Percentiles rank a stretch among this genome's conserved stretches.
Conservation (phyloP, 129 eudicot genomes). For the Oenanthe sinensis region DNA sequence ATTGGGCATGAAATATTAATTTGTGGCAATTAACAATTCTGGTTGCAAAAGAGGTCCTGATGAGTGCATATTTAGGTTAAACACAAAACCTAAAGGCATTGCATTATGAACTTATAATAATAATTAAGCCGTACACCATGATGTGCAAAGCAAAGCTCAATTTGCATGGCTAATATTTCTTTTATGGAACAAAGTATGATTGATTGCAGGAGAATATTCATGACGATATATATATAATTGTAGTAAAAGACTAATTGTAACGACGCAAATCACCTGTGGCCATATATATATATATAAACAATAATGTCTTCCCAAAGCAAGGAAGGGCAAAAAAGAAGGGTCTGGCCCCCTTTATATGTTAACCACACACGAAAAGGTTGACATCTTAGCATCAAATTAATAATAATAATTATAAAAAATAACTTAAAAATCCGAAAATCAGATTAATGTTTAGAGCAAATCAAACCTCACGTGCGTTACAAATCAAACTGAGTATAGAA, state of each 20-base stretch:
- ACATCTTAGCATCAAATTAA: background rate
- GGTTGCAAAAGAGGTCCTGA: background rate
- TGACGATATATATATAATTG: background rate
- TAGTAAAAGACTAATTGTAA: background rate
- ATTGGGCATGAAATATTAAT: background rate
- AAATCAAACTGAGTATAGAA: constrained; percentile 33
- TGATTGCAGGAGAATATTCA: background rate
- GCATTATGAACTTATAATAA: background rate
- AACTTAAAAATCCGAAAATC: constrained; percentile 11
- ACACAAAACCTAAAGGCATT: background rate
- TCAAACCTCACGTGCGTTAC: constrained; percentile 87
- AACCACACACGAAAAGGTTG: constrained; percentile 28
- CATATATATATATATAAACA: constrained; percentile 13
- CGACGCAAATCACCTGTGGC: background rate
- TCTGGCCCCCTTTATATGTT: constrained; percentile 14
- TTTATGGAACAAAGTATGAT: background rate
- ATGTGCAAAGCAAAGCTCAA: background rate
- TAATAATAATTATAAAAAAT: background rate
- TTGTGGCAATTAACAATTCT: background rate
- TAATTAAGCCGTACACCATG: background rate
- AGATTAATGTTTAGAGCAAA: constrained; percentile 26
- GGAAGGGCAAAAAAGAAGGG: constrained; percentile 16
- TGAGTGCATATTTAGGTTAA: background rate
- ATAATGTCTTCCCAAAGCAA: constrained; percentile 19
- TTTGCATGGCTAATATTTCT: background rate